phyloP scores from a whole-genome alignment of 129 eudicot genomes.

The Flaveria ramosissima region DNA sequence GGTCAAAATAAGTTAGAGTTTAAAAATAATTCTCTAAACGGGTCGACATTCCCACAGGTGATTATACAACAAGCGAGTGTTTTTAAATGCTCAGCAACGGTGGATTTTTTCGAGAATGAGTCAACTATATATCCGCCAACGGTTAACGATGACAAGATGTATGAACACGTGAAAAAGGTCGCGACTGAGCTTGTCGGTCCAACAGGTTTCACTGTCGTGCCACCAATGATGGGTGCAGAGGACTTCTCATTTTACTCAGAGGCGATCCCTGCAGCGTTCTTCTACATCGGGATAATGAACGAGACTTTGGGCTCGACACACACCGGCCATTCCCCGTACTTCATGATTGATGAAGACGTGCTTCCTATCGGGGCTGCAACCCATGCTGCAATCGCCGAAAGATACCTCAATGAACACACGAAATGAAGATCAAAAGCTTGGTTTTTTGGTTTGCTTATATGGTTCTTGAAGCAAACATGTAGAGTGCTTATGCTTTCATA shows the following conservation, averaged over 20 bases:
- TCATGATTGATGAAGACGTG: conserved; percentile 87
- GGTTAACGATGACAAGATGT: conserved; percentile 67
- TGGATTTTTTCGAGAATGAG: conserved; percentile 72
- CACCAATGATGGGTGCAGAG: conserved; percentile 87
- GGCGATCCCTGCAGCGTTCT: conserved; percentile 79
- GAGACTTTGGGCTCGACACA: conserved; percentile 68
- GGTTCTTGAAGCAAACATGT: no score
- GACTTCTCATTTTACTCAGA: conserved; percentile 90
- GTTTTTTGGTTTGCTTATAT: no score
- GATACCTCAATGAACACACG: conserved; percentile 59
- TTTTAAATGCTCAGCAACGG: conserved; percentile 69
- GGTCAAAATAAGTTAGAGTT: neutral
- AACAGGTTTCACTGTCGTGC: conserved; percentile 52
- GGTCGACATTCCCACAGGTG: conserved; percentile 44
- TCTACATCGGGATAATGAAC: conserved; percentile 80
- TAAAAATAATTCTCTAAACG: neutral
- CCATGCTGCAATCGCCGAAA: conserved; percentile 86
- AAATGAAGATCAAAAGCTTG: no score
- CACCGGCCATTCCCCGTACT: conserved; percentile 82
- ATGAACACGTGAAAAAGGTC: conserved; percentile 71
- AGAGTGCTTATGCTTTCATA: no score
- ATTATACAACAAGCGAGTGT: conserved; percentile 72
- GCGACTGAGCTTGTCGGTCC: conserved; percentile 66
- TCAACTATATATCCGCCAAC: conserved; percentile 78
- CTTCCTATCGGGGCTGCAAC: conserved; percentile 88